Evolutionary conservation across 2,329 filamentous ascomycete species (phyloP).

Genomic region (Eutypella sp.): DNA sequence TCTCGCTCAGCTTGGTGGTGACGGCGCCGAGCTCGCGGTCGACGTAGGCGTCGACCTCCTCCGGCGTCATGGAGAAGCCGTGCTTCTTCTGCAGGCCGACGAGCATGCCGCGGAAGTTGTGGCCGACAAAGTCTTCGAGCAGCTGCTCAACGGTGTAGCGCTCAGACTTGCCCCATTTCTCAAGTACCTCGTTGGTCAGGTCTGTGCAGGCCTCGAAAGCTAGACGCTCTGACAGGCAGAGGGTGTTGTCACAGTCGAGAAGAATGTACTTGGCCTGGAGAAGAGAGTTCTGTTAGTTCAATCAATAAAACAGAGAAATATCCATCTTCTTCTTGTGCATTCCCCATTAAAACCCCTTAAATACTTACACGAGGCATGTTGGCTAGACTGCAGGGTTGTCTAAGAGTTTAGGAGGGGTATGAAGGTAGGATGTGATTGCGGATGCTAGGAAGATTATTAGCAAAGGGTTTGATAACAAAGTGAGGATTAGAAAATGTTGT

Average conservation of each 20-base stretch:
- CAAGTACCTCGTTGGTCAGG: constrained; percentile 68
- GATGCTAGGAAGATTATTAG: too few relatives aligned
- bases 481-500: too few relatives aligned
- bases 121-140: constrained; percentile 69
- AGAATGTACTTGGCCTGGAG: constrained; percentile 54
- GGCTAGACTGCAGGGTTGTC: neutral
- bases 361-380: constrained; percentile 29
- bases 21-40: constrained; percentile 64
- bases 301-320: neutral
- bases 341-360: neutral
- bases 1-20: constrained; percentile 60
- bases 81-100: constrained; percentile 62
- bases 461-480: too few relatives aligned
- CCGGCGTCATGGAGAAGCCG: constrained; percentile 55
- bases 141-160: constrained; percentile 66
- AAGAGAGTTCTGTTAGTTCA: constrained; percentile 7
- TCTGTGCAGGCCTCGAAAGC: constrained; percentile 74
- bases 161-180: constrained; percentile 52
- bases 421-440: neutral
- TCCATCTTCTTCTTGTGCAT: too few relatives aligned
- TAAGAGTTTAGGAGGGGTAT: neutral
- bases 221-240: constrained; percentile 69
- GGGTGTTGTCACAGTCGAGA: constrained; percentile 67
- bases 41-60: constrained; percentile 62
- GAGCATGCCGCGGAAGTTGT: constrained; percentile 78